Conservation (phyloP, 2,329 filamentous ascomycete species). For the Amauroascus verrucosus region DNA sequence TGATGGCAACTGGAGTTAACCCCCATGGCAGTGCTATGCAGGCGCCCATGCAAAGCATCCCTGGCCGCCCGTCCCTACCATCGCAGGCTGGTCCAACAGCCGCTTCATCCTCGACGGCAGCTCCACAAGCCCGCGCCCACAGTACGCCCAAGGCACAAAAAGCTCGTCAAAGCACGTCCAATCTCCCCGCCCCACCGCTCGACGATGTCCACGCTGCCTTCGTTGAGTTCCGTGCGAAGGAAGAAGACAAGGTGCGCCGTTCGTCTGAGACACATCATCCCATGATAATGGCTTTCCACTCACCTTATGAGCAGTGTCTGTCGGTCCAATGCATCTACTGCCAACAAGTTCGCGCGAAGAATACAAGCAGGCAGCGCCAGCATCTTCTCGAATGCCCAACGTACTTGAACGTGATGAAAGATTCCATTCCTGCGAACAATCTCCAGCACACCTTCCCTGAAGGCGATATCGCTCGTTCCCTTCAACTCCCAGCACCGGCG, state of each 20-base stretch:
- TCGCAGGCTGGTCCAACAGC: slow-evolving; percentile 30
- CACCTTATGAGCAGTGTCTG: slow-evolving; percentile 29
- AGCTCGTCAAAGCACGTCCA: slow-evolving; percentile 30
- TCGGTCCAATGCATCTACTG: slow-evolving; percentile 44
- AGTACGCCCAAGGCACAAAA: slow-evolving; percentile 29
- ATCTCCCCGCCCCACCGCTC: slow-evolving; percentile 38
- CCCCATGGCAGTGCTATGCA: slow-evolving; percentile 37
- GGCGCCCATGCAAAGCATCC: slow-evolving; percentile 32
- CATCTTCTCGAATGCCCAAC: slow-evolving; percentile 41
- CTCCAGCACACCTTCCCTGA: slow-evolving; percentile 43
- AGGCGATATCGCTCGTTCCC: slow-evolving; percentile 39
- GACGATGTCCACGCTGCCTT: slow-evolving; percentile 42
- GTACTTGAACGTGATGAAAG: slow-evolving; percentile 44
- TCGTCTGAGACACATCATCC: not conserved
- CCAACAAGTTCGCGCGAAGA: slow-evolving; percentile 42
- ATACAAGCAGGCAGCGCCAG: slow-evolving; percentile 42
- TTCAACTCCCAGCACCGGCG: slow-evolving; percentile 39
- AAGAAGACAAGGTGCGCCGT: slow-evolving; percentile 35
- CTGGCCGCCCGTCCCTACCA: slow-evolving; percentile 33
- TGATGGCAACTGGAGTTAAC: slow-evolving; percentile 38
- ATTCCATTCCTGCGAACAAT: slow-evolving; percentile 43
- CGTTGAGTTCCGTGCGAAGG: slow-evolving; percentile 40
- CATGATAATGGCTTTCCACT: slow-evolving; percentile 3
- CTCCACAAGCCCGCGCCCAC: slow-evolving; percentile 26
- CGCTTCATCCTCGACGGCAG: slow-evolving; percentile 23